Conservation (phyloP, 306 rosid species). For the Lathyrus tuberosus region DNA sequence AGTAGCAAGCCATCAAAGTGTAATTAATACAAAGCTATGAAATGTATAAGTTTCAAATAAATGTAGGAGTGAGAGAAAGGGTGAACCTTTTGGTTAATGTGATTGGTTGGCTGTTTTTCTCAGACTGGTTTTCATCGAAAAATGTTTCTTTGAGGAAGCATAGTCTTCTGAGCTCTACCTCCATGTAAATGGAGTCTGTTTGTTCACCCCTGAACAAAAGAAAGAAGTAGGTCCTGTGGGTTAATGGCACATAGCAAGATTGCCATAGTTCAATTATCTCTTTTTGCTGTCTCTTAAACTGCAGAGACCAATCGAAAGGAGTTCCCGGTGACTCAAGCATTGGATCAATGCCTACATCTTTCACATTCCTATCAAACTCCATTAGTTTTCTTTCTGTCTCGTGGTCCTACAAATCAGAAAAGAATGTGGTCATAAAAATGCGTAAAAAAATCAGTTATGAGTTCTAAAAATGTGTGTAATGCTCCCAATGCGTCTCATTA, state of each 20-base stretch:
- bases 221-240: conserved; percentile 96
- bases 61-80: conserved; percentile 25
- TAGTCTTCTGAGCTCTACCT: conserved; percentile 87
- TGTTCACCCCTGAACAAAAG: conserved; percentile 94
- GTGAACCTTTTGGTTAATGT: conserved; percentile 77
- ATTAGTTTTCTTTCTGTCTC: conserved; percentile 45
- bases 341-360: conserved; percentile 67
- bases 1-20: neutral
- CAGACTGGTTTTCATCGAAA: conserved; percentile 58
- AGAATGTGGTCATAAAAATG: conserved; percentile 18
- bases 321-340: conserved; percentile 61
- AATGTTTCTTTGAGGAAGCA: conserved; percentile 80
- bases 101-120: conserved; percentile 59
- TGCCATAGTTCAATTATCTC: conserved; percentile 88
- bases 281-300: conserved; percentile 74
- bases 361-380: conserved; percentile 48
- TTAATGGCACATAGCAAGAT: conserved; percentile 79
- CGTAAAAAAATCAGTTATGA: too few species aligned
- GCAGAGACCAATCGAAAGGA: conserved; percentile 72
- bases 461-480: too few species aligned
- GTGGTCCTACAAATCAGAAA: conserved; percentile 52
- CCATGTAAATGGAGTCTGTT: conserved; percentile 89
- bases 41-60: neutral
- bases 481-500: too few species aligned
- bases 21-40: neutral